These are phyloP conservation scores for Chromosphaera perkinsii DNA, from an alignment of 208 protist genomes.

Conservation along the genomic window DNA sequence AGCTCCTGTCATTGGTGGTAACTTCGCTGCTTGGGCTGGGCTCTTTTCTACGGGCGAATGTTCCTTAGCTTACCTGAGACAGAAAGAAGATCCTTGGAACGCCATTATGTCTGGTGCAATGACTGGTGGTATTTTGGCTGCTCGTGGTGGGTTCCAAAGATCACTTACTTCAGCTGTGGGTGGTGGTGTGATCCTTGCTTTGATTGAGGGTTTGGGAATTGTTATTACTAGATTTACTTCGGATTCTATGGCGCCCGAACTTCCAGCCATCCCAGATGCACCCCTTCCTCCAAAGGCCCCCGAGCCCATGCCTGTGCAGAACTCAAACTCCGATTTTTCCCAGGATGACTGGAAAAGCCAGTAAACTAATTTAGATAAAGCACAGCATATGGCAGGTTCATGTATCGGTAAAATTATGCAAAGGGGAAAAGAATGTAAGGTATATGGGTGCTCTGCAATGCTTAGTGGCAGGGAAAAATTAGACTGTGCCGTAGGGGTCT, in stretches of 20 bases:
- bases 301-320: too few relatives aligned
- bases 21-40: constrained; percentile 56
- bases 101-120: constrained; percentile 43
- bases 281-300: too few relatives aligned
- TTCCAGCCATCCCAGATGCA: constrained; percentile 11
- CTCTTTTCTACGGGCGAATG: constrained; percentile 61
- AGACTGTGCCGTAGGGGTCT: too few relatives aligned
- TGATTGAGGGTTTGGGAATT: constrained; percentile 47
- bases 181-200: constrained; percentile 24
- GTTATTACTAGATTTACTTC: constrained; percentile 12
- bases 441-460: too few relatives aligned
- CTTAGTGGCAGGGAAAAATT: too few relatives aligned
- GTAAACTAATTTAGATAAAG: too few relatives aligned
- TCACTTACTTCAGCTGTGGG: constrained; percentile 6
- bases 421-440: too few relatives aligned
- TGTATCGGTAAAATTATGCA: too few relatives aligned
- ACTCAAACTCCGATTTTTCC: too few relatives aligned
- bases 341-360: too few relatives aligned
- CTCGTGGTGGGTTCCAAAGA: constrained; percentile 19
- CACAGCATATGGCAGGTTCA: too few relatives aligned
- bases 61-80: constrained; percentile 36
- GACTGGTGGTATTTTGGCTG: constrained; percentile 50
- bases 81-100: constrained; percentile 56
- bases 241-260: not conserved
- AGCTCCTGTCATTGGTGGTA: constrained; percentile 36